A percentile compares a stretch with the other conserved stretches of the same genome.
Evolutionary conservation across 495 filamentous ascomycete genomes (phyloP).

Genomic region (Penicillium odoratum): DNA sequence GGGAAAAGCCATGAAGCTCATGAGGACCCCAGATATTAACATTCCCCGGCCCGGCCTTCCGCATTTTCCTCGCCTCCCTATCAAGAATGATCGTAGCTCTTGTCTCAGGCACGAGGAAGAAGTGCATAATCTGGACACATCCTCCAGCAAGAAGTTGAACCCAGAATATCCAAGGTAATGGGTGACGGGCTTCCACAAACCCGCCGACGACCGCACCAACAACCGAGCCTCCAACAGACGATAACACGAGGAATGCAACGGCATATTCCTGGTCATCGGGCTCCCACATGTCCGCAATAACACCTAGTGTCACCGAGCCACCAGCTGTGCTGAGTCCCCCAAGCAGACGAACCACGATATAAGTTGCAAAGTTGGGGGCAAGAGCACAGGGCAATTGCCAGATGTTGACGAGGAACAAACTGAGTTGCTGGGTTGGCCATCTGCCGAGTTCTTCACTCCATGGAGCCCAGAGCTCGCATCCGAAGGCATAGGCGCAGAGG

Average conservation of each 20-base stretch:
- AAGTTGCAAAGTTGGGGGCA: slow-evolving; percentile 66
- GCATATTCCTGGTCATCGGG: slow-evolving; percentile 63
- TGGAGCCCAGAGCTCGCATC: slow-evolving; percentile 81
- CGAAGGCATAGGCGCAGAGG: slow-evolving; percentile 73
- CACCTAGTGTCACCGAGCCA: slow-evolving; percentile 78
- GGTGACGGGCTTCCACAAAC: slow-evolving; percentile 66
- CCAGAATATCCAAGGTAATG: slow-evolving; percentile 80
- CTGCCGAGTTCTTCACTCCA: slow-evolving; percentile 80
- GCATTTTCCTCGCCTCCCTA: slow-evolving; percentile 61
- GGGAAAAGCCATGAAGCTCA: slow-evolving; percentile 47
- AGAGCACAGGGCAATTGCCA: slow-evolving; percentile 72
- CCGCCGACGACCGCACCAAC: slow-evolving; percentile 80
- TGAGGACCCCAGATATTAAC: neutral
- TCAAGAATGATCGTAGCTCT: slow-evolving; percentile 67
- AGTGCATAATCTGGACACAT: slow-evolving; percentile 64
- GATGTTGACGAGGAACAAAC: slow-evolving; percentile 70
- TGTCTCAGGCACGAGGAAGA: slow-evolving; percentile 63
- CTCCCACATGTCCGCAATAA: slow-evolving; percentile 82
- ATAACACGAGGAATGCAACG: slow-evolving; percentile 73
- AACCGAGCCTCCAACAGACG: slow-evolving; percentile 71
- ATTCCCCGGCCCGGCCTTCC: slow-evolving; percentile 56
- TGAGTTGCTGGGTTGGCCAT: slow-evolving; percentile 69
- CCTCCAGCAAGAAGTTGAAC: slow-evolving; percentile 76
- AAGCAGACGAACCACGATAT: slow-evolving; percentile 63
- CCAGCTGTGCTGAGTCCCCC: slow-evolving; percentile 75